These are phyloP conservation scores for Cerioporus squamosus DNA, from an alignment of 1,284 basidiomycete genomes.

Conservation along the genomic window DNA sequence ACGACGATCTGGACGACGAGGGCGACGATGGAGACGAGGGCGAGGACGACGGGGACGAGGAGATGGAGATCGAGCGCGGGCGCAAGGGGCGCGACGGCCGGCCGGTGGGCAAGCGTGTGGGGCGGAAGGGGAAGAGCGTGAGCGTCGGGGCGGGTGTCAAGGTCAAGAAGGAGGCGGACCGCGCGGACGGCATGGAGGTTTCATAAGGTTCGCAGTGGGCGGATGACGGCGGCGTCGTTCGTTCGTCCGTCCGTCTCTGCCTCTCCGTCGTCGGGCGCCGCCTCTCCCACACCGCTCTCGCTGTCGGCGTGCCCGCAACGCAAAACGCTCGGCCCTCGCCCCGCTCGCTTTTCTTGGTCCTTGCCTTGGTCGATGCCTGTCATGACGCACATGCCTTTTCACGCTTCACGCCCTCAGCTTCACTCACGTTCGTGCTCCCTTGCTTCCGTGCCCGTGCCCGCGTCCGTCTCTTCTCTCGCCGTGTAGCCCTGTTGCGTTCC, in stretches of 20 bases:
- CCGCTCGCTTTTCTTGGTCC: background rate
- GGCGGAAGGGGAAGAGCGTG: conserved; percentile 26
- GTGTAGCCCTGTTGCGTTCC: background rate
- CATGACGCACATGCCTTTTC: conserved; percentile 1
- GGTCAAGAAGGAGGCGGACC: conserved; percentile 34
- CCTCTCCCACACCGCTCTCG: too few species aligned
- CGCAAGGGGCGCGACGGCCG: conserved; percentile 35
- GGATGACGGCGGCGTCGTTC: background rate
- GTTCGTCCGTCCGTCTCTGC: background rate
- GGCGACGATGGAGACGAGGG: conserved; percentile 25
- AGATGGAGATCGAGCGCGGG: conserved; percentile 33
- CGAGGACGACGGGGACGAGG: conserved; percentile 26
- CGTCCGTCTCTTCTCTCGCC: too few species aligned
- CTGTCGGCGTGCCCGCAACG: background rate
- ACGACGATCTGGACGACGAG: conserved; percentile 28
- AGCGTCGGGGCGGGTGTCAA: conserved; percentile 30
- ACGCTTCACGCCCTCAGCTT: too few species aligned
- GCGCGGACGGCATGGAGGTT: conserved; percentile 23
- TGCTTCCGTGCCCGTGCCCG: too few species aligned
- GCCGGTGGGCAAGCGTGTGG: conserved; percentile 29
- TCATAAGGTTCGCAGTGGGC: conserved; percentile 18
- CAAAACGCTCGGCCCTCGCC: background rate
- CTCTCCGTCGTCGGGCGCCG: background rate
- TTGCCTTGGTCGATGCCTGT: too few species aligned
- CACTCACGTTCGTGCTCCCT: too few species aligned